Evolutionary conservation across 2,329 filamentous ascomycete genomes (phyloP), one percentile per base, ranked within the genome.

Genomic region (Aspergillus terreus): DNA sequence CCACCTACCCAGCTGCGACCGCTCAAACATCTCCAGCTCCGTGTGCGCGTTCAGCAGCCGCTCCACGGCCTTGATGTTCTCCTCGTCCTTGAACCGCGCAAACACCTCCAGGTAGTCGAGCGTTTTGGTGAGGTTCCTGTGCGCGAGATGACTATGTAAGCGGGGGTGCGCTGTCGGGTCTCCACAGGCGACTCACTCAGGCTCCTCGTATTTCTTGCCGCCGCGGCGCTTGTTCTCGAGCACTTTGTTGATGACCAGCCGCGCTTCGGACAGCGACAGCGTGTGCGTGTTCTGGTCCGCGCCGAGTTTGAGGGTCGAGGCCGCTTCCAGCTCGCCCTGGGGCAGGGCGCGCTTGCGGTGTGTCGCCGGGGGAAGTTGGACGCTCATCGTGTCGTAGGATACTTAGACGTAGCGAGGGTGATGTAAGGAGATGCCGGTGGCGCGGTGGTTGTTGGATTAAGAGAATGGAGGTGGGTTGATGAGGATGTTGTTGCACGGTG

Each of bases 61-160:
- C 73, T 95, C 91, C 30, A 97, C 90, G n/a, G 90, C 89, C 75
- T 96, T 89, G 66, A 96, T 88, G 60, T 94, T 94, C 71, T 95
- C 90, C 71, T 92, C 91, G 64, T 92, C 86, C 76, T 96, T 95
- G 81, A 97, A 97, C 33, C 94, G 88, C 15, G 92, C 88, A 74
- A 99, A 99, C 57, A 91, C 85, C 64, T 96, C 91, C 49, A 97
- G 84, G 74, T 99, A 97, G 67, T 92, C 90, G 59, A 91, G 82
- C 23, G 92, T 96, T 71, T 95, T 92, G 57, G 83, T 85, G 51
- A 96, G 81, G 71, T 92, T 91, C 46, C 70, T 74, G 50, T 19
- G 19, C 11, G 38, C 3, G 15, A 21, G 27, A 33, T 6, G 25
- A 25, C 23, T 25, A 33, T 36, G 43, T 21, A 47, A 44, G 19